phyloP scores from a whole-genome alignment of 2,329 filamentous ascomycete species.

The Alternaria atra region DNA sequence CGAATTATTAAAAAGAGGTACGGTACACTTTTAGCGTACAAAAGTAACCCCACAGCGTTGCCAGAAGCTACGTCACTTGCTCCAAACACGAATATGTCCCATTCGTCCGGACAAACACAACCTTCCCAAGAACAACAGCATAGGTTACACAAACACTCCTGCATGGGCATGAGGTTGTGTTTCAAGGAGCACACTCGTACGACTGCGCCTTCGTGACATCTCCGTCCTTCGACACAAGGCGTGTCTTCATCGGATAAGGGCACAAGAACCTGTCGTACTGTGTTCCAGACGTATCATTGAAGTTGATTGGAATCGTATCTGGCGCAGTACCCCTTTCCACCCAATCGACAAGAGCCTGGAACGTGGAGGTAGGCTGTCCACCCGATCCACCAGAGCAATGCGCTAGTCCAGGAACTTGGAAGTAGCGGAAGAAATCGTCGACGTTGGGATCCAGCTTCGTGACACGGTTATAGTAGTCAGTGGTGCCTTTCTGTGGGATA shows the following conservation, averaged over 20 bases:
- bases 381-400: constrained; percentile 34
- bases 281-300: constrained; percentile 3
- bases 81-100: too few relatives aligned
- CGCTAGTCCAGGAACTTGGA: constrained; percentile 31
- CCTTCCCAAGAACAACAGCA: not conserved
- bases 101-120: not conserved
- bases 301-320: constrained; percentile 14
- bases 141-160: not conserved
- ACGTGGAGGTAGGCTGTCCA: constrained; percentile 44
- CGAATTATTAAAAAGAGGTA: too few relatives aligned
- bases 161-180: not conserved
- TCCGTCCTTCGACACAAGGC: constrained; percentile 9
- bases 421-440: constrained; percentile 35
- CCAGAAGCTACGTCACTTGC: too few relatives aligned
- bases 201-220: constrained; percentile 18
- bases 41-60: too few relatives aligned
- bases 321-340: constrained; percentile 35
- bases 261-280: constrained; percentile 26
- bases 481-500: constrained; percentile 13
- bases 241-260: constrained; percentile 26
- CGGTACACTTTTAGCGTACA: too few relatives aligned
- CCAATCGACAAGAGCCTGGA: constrained; percentile 37
- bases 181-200: constrained; percentile 10
- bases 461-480: constrained; percentile 25
- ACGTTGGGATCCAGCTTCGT: constrained; percentile 18